phyloP scores from a whole-genome alignment of 176 grass and related monocot genomes.

The Canna indica region DNA sequence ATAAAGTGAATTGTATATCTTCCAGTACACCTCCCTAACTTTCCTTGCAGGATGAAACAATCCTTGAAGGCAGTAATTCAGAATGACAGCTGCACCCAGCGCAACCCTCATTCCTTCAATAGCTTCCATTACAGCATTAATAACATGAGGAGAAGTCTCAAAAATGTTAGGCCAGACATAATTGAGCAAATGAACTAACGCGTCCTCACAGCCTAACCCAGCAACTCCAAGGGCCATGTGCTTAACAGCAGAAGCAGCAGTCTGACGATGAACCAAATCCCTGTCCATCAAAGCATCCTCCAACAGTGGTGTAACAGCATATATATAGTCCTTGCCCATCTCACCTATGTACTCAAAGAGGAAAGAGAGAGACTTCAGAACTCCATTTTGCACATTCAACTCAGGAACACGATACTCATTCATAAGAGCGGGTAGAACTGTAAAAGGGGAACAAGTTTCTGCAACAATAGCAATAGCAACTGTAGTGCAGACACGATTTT shows the following conservation, averaged over 20 bases:
- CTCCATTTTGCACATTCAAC: slow-evolving; percentile 94
- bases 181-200: slow-evolving; percentile 91
- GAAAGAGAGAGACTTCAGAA: slow-evolving; percentile 92
- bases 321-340: slow-evolving; percentile 99
- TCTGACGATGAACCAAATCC: slow-evolving; percentile 87
- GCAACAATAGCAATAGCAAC: slow-evolving; percentile 96
- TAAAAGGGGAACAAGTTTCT: slow-evolving; percentile 95
- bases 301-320: slow-evolving; percentile 79
- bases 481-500: slow-evolving; percentile 93
- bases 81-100: slow-evolving; percentile 69
- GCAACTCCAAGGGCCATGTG: slow-evolving; percentile 92
- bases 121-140: slow-evolving; percentile 96
- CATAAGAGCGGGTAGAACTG: slow-evolving; percentile 87
- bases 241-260: slow-evolving; percentile 90
- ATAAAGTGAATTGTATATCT: slow-evolving; percentile 93
- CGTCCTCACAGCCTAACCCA: slow-evolving; percentile 97
- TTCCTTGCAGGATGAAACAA: slow-evolving; percentile 93
- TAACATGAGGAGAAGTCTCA: slow-evolving; percentile 86
- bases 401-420: slow-evolving; percentile 90
- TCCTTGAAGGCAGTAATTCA: slow-evolving; percentile 95
- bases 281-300: slow-evolving; percentile 99
- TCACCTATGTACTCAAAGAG: slow-evolving; percentile 98
- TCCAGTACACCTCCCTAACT: slow-evolving; percentile 99
- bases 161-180: slow-evolving; percentile 96
- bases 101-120: slow-evolving; percentile 96